Base-by-base conservation (phyloP, 768 basidiomycete genomes). In the Amanita subjunquillea region DNA sequence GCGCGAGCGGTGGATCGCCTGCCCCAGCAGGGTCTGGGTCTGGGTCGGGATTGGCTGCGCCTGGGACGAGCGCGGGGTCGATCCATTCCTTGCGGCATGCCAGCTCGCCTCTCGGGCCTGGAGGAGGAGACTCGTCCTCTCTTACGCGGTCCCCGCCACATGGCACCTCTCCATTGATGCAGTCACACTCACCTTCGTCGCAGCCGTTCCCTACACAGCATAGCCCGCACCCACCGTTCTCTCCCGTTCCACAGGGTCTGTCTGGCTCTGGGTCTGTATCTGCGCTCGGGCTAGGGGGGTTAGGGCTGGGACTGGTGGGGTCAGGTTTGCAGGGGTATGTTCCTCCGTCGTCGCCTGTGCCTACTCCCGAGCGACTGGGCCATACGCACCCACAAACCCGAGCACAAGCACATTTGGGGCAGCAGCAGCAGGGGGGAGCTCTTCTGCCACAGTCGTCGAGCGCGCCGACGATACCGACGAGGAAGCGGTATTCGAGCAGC, bases 401-500 rank as follows among this genome's bases (percentile, higher is more conserved):
- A 32, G 45, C 30, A 3, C 25, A 32, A 10, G 27, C 27, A 6
- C 27, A 17, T 17, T 17, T 29, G 27, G 45, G 46, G 10, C 46
- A 39, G n/a, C 17, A n/a, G n/a, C n/a, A 17, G 17, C 17, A 17
- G 38, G 38, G 17, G n/a, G 36, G 36, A 29, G 27, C 27, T 17
- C 17, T 17, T 29, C 27, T 29, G 36, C 38, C 15, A 1, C 38
- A 17, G 6, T 32, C 30, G 9, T 36, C 34, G 23, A 38, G 7
- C 56, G 27, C 49, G 56, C 45, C 51, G 41, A 46, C 44, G 29
- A 30, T 30, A 9, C 29, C 13, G n/a, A 46, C 30, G 43, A 69
- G 80, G 37, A 85, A 84, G 63, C 71, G 85, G 6, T 91, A 88
- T 67, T 85, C 83, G 42, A 87, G 84, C 57, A 85, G 81, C 55